phyloP scores from a whole-genome alignment of 73 alveolate genomes.

The Effrenium voratum region DNA sequence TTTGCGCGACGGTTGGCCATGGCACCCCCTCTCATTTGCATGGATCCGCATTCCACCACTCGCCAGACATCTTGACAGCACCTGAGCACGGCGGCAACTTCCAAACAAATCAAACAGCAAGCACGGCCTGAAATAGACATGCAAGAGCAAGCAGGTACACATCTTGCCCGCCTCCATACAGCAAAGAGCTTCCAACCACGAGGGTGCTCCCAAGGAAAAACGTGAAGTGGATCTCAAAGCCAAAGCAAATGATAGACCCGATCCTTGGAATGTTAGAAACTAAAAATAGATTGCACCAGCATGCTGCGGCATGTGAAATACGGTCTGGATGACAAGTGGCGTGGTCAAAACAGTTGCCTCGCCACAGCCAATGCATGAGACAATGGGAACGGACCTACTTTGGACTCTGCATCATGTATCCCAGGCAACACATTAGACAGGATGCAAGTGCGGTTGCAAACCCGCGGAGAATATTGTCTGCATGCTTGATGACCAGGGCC shows the following conservation, averaged over 20 bases:
- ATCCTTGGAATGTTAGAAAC: neutral
- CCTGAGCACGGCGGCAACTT: neutral
- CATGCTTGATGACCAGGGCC: slow-evolving; percentile 90
- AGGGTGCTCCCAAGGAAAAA: slow-evolving; percentile 59
- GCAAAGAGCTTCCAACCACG: slow-evolving; percentile 73
- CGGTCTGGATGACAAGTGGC: neutral
- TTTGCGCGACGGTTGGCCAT: no score
- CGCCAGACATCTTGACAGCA: slow-evolving; percentile 79
- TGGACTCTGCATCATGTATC: neutral
- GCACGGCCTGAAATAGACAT: neutral
- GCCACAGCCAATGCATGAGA: neutral
- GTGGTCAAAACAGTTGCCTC: slow-evolving; percentile 85
- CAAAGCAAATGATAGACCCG: slow-evolving; percentile 66
- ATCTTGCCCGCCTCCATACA: slow-evolving; percentile 61
- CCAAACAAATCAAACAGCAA: neutral
- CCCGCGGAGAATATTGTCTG: slow-evolving; percentile 92
- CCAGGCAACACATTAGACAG: neutral
- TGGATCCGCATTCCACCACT: slow-evolving; percentile 85
- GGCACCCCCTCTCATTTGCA: neutral
- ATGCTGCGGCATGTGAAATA: neutral
- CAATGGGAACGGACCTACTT: neutral
- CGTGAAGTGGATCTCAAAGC: slow-evolving; percentile 57
- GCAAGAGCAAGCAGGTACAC: neutral
- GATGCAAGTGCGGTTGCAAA: slow-evolving; percentile 79
- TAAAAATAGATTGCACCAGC: neutral